Evolutionary conservation across 192 early-diverging fungal species (phyloP).

Genomic region (Rhizophlyctis rosea): DNA sequence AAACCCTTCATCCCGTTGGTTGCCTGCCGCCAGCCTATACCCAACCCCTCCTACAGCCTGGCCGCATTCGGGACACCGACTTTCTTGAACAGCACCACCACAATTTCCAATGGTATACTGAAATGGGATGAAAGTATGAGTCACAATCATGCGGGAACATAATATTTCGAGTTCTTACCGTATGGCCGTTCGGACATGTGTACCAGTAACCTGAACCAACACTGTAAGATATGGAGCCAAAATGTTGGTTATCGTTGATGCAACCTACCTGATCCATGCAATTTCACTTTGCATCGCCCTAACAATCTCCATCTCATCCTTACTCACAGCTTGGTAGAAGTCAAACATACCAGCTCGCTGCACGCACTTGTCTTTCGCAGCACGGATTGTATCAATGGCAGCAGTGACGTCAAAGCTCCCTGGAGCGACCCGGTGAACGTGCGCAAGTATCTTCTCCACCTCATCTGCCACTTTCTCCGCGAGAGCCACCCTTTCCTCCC

Average conservation of each 20-base stretch:
- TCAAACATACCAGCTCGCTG: not conserved
- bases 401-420: not conserved
- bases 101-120: constrained; percentile 24
- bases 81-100: constrained; percentile 35
- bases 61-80: constrained; percentile 40
- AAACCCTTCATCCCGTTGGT: no score
- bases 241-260: no score
- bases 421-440: not conserved
- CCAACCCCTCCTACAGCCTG: constrained; percentile 37
- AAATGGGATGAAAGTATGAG: not conserved
- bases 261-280: no score
- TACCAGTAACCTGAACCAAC: constrained; percentile 50
- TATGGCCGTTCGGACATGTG: constrained; percentile 41
- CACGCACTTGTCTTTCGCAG: not conserved
- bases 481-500: not conserved
- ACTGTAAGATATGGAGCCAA: no score
- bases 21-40: no score
- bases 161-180: not conserved
- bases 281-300: constrained; percentile 23
- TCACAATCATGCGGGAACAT: not conserved
- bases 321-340: constrained; percentile 9
- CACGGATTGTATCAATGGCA: not conserved
- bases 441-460: not conserved
- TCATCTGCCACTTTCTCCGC: no score
- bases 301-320: constrained; percentile 30